These are phyloP conservation scores for Lolium perenne DNA, from an alignment of 176 grass and related monocot genomes.

Conservation along the genomic window DNA sequence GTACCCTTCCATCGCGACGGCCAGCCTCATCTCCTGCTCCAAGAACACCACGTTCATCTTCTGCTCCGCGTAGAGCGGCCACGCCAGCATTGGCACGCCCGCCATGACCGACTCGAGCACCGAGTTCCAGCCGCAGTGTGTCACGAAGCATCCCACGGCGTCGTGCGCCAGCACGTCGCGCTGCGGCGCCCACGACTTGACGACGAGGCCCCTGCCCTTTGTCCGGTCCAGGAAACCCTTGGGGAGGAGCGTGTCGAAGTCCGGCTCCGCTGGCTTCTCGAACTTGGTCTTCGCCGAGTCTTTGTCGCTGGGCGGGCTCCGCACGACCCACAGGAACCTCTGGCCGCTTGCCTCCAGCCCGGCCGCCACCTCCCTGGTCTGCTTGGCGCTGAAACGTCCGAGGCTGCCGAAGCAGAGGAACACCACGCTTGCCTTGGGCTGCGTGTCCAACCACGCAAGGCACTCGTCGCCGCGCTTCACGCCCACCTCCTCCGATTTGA, in stretches of 20 bases:
- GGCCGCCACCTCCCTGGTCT: constrained; percentile 52
- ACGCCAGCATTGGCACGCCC: constrained; percentile 57
- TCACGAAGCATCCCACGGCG: constrained; percentile 76
- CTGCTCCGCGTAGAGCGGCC: constrained; percentile 71
- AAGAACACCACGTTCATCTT: constrained; percentile 59
- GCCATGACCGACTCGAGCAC: constrained; percentile 56
- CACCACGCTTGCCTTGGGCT: constrained; percentile 50
- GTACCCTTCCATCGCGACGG: constrained; percentile 52
- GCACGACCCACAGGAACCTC: constrained; percentile 69
- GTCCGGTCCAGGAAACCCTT: constrained; percentile 62
- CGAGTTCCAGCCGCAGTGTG: constrained; percentile 86
- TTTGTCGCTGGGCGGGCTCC: constrained; percentile 37
- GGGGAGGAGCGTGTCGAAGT: constrained; percentile 52
- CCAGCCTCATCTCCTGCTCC: constrained; percentile 55
- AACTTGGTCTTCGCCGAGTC: constrained; percentile 35
- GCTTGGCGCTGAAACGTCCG: constrained; percentile 49
- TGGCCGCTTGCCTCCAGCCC: constrained; percentile 66
- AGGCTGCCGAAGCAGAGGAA: constrained; percentile 76
- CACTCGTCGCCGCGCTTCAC: constrained; percentile 34
- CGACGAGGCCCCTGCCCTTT: constrained; percentile 44
- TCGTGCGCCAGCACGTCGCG: constrained; percentile 59
- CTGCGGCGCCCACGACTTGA: constrained; percentile 72
- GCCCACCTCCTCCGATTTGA: constrained; percentile 57
- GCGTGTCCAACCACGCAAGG: constrained; percentile 61
- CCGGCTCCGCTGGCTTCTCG: constrained; percentile 10